Evolutionary conservation across 2,329 filamentous ascomycete genomes (phyloP).

Genomic region (Verticillium dahliae): DNA sequence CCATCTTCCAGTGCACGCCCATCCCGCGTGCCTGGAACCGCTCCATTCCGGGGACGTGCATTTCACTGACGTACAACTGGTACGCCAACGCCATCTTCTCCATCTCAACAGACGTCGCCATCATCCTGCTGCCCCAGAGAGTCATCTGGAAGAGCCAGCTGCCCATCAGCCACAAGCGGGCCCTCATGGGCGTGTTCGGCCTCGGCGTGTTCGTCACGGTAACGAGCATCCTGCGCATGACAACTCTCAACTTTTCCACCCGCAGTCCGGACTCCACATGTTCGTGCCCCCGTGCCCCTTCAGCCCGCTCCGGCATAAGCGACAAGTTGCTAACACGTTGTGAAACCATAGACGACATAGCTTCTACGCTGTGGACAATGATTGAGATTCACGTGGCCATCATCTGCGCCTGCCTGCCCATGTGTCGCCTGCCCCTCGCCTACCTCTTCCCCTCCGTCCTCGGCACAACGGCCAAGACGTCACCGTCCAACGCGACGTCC

Average conservation of each 20-base stretch:
- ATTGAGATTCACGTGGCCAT: constrained; percentile 31
- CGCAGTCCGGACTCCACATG: constrained; percentile 29
- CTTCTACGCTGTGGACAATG: constrained; percentile 30
- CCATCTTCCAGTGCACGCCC: constrained; percentile 44
- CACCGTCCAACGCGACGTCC: constrained; percentile 3
- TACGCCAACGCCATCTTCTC: constrained; percentile 41
- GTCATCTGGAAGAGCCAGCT: constrained; percentile 39
- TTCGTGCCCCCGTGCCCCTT: constrained; percentile 10
- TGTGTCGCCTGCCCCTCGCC: constrained; percentile 31
- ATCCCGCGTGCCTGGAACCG: constrained; percentile 39
- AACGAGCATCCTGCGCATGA: constrained; percentile 33
- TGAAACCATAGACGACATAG: constrained; percentile 21
- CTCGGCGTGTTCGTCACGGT: constrained; percentile 33
- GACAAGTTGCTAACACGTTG: background rate
- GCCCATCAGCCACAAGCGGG: constrained; percentile 29
- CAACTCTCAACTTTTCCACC: constrained; percentile 30
- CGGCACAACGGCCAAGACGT: constrained; percentile 8
- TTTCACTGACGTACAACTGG: constrained; percentile 39
- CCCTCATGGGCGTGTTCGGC: constrained; percentile 32
- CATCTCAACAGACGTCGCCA: constrained; percentile 37
- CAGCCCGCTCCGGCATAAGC: background rate
- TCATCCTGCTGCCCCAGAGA: constrained; percentile 38
- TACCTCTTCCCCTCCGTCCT: constrained; percentile 28
- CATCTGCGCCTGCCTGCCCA: constrained; percentile 30
- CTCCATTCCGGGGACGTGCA: constrained; percentile 31